A percentile compares a stretch with the other conserved stretches of the same genome.
These are phyloP conservation scores for Yarrowia osloensis DNA, from an alignment of 805 yeast genomes.

Conservation along the genomic window DNA sequence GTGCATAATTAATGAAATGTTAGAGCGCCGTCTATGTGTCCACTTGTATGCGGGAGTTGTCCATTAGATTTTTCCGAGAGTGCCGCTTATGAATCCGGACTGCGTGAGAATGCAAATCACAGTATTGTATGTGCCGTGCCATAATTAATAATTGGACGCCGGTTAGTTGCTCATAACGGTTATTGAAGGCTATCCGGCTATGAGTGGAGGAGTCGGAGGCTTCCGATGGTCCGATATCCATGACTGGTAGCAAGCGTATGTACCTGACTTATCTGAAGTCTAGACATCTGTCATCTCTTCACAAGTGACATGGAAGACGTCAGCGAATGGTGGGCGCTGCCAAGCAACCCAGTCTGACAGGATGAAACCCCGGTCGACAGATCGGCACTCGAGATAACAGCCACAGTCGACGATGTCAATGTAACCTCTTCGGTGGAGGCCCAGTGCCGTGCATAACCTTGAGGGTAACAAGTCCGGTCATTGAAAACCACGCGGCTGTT, in stretches of 20 bases:
- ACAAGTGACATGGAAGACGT: background rate
- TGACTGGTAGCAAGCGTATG: too few species aligned
- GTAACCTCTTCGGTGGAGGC: background rate
- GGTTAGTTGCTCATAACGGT: background rate
- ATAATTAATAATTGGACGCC: too few species aligned
- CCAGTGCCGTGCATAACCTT: slow-evolving; percentile 20
- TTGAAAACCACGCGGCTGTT: background rate
- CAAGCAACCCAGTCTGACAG: background rate
- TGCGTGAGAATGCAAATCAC: background rate
- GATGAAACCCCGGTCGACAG: background rate
- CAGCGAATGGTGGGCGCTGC: background rate
- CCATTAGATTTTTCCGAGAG: background rate
- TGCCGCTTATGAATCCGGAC: background rate
- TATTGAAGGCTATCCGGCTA: background rate
- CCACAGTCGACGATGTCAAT: slow-evolving; percentile 3
- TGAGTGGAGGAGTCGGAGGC: background rate
- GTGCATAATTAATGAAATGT: background rate
- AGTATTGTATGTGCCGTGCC: background rate
- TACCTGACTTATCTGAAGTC: background rate
- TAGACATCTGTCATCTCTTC: background rate
- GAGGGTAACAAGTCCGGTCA: background rate
- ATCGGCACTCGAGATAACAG: background rate
- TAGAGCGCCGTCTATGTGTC: background rate
- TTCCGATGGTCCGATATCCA: background rate
- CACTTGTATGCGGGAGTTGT: background rate